These are phyloP conservation scores for Dictyostelium purpureum DNA, from an alignment of 78 protist genomes.

Conservation along the genomic window DNA sequence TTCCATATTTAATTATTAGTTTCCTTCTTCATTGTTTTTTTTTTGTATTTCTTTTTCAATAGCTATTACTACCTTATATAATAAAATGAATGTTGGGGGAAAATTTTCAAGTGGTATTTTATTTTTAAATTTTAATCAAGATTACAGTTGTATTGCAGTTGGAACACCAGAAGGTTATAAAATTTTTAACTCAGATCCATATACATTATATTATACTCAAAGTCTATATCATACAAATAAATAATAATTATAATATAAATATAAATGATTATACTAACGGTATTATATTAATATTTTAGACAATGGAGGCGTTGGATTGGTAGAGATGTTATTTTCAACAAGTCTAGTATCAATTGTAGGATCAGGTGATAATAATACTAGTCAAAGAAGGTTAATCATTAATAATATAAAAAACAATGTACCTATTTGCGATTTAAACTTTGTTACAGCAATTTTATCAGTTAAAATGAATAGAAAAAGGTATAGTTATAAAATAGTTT, in stretches of 20 bases:
- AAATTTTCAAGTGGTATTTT: slow-evolving; percentile 45
- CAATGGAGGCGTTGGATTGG: slow-evolving; percentile 93
- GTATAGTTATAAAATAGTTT: slow-evolving; percentile 11
- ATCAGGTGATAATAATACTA: slow-evolving; percentile 85
- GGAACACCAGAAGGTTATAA: slow-evolving; percentile 95
- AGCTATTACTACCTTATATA: too few relatives aligned
- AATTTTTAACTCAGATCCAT: slow-evolving; percentile 95
- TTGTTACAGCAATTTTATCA: slow-evolving; percentile 74
- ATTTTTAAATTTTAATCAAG: slow-evolving; percentile 88
- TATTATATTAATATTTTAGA: slow-evolving; percentile 4
- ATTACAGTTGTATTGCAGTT: slow-evolving; percentile 91
- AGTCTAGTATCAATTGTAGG: slow-evolving; percentile 96
- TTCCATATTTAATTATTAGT: too few relatives aligned
- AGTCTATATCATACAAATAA: slow-evolving; percentile 5
- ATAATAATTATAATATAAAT: background rate
- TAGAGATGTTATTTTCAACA: slow-evolving; percentile 97
- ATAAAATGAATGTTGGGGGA: slow-evolving; percentile 44
- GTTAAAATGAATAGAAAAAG: slow-evolving; percentile 79
- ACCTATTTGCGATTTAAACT: slow-evolving; percentile 78
- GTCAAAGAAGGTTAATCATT: slow-evolving; percentile 80
- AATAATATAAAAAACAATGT: slow-evolving; percentile 80
- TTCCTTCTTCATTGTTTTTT: too few relatives aligned
- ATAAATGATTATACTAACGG: background rate
- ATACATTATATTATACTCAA: slow-evolving; percentile 82
- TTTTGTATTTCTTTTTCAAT: too few relatives aligned